Evolutionary conservation across 805 yeast genomes (phyloP), one percentile per base, ranked within the genome.

Genomic region (Cyberlindnera samutprakarnensis): DNA sequence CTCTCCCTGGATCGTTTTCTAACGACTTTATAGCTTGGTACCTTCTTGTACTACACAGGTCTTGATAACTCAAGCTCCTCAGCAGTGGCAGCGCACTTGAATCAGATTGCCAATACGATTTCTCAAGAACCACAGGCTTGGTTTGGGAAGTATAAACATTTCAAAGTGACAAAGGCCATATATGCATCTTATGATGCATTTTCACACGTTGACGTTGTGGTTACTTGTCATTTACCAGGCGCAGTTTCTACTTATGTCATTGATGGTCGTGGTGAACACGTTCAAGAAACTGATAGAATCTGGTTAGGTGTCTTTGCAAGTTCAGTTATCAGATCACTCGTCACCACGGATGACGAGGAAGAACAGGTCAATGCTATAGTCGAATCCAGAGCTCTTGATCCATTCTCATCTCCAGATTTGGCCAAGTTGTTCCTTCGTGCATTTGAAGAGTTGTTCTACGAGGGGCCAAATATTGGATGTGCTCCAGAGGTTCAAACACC

Each of bases 371-470:
- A 68, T 28, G 68, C 72, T 31, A 69, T 92, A 35, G 94, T 87
- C 8, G 95, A 88, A 51, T 80, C 92, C 23, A 72, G 95, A 43
- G 75, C 80, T 37, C 66, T 85, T 35, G 81, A 86, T 46, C 96
- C 96, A 5, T 70, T 92, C 38, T 51, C 65, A 18, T 59, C 57
- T 20, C 59, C 62, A 8, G 66, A 61, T 19, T 57, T 65, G 11
- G 75, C 79, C 3, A 59, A 60, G 33, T 54, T 57, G 32, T 85
- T 85, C 50, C 53, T 84, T 32, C 59, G 61, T 15, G 83, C 78
- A 1, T 82, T 82, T 51, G 86, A 78, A 53, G 52, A 57, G 32
- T 65, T 86, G 37, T 86, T 79, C 51, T 62, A 60, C 43, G 68
- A 70, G 21, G 95, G 95, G 11, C 66, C 74, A 15, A 70, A 65